A percentile compares a stretch with the other conserved stretches of the same genome.
phyloP scores from a whole-genome alignment of 306 rosid species.

The Fagus sylvatica region DNA sequence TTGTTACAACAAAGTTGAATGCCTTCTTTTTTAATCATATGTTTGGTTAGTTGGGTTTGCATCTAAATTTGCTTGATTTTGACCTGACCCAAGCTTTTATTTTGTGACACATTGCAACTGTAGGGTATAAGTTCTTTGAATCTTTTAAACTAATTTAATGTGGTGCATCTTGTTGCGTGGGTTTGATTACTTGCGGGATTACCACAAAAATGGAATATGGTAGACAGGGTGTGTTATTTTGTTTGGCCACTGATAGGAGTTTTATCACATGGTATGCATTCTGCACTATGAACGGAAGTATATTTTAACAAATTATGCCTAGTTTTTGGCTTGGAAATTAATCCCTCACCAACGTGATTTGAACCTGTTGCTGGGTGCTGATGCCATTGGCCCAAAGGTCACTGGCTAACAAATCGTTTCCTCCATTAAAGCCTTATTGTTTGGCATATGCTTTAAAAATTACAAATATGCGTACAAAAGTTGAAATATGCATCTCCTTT shows the following conservation, averaged over 20 bases:
- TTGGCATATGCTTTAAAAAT: not conserved
- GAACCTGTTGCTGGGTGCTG: not conserved
- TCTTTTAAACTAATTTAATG: not conserved
- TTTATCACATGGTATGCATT: not conserved
- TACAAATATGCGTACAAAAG: not conserved
- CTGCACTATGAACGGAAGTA: not conserved
- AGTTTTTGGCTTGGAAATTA: not conserved
- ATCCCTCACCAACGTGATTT: not conserved
- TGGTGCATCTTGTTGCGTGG: not conserved
- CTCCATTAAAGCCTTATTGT: not conserved
- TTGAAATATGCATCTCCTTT: not conserved
- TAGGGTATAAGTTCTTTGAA: not conserved
- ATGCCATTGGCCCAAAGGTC: not conserved
- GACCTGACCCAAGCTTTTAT: not conserved
- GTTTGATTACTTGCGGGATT: not conserved
- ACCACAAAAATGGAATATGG: not conserved
- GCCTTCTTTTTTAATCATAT: not conserved
- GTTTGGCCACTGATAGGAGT: not conserved
- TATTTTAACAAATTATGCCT: not conserved
- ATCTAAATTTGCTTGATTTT: not conserved
- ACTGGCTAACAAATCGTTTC: not conserved
- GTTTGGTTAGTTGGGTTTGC: not conserved
- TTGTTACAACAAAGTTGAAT: not conserved
- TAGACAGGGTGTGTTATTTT: not conserved
- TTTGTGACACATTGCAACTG: not conserved